Conservation (phyloP, 179 eudicot genomes). For the Sideroxylon spinosum region DNA sequence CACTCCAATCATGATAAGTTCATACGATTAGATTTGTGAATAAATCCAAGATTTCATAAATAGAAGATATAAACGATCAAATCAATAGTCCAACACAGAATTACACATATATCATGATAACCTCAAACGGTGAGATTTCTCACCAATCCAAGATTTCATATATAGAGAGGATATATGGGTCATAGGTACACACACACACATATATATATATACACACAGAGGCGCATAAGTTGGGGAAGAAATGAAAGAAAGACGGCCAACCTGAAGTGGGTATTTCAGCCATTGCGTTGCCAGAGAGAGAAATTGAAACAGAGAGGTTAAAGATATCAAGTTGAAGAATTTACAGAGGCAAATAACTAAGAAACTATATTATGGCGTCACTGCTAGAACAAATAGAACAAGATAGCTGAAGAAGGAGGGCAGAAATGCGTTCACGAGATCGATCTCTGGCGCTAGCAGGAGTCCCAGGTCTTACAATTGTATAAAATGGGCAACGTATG, state of each 20-base stretch:
- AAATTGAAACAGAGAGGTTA: constrained; percentile 12
- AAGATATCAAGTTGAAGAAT: not conserved
- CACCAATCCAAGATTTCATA: not conserved
- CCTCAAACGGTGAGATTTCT: no score
- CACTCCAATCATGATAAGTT: not conserved
- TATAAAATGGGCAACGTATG: no score
- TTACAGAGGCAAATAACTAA: not conserved
- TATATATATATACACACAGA: no score
- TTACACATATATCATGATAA: no score
- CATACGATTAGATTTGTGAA: not conserved
- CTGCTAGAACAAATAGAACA: not conserved
- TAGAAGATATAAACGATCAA: not conserved
- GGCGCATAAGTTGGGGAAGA: not conserved
- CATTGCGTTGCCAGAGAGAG: constrained; percentile 20
- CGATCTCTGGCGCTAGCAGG: no score
- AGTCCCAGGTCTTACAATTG: no score
- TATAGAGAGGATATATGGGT: not conserved
- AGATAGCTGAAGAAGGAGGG: not conserved
- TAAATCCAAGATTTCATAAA: not conserved
- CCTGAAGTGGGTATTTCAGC: constrained; percentile 27
- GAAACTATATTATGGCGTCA: not conserved
- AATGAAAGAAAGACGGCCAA: constrained; percentile 13
- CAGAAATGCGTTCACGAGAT: not conserved
- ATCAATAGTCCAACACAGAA: not conserved
- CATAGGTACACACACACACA: no score